Base-by-base conservation (phyloP, 345 rosid species). In the Rhodomyrtus tomentosa region DNA sequence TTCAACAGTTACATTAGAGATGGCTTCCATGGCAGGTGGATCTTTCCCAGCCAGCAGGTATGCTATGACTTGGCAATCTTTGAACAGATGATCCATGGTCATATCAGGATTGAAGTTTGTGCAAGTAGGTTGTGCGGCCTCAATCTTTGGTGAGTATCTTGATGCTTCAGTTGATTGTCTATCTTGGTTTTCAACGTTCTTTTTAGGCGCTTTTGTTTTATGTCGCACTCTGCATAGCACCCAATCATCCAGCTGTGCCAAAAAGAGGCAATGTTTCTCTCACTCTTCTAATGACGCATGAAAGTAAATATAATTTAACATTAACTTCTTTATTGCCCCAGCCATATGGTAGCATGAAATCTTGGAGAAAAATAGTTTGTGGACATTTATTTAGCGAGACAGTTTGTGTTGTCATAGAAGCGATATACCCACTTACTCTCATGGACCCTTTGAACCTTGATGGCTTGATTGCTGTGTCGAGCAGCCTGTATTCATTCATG, bases 401-500 rank as follows among this genome's bases (percentile, higher is more conserved):
- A 62, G 11, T 16, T 62, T 18, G 45, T 68, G 76, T 68, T 68
- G 25, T 68, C 25, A 18, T 32, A 36, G 76, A 42, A 18, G 45
- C 3, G 6, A 20, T 38, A 14, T 29, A 51, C 81, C 82, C 82
- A 82, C 92, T 90, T 87, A 91, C 94, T 87, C 92, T 92, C 94
- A 91, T 92, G 85, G 91, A 89, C 13, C 90, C 90, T 84, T 86
- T 87, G 4, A 62, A 62, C 84, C 88, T 85, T 2, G 90, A 83
- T 32, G 90, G 88, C 49, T 86, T 87, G 40, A 83, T 38, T 5
- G 76, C 81, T 10, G 86, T 16, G 80, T 89, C 89, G 13, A 58
- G 84, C 81, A 93, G 79, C 84, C 93, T 86, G n/a, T 91, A 89
- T 86, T 90, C 95, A 50, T 86, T 88, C 95, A 91, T 91, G 81